Conservation (phyloP, 176 grass and related monocot genomes). For the Carex pumila region DNA sequence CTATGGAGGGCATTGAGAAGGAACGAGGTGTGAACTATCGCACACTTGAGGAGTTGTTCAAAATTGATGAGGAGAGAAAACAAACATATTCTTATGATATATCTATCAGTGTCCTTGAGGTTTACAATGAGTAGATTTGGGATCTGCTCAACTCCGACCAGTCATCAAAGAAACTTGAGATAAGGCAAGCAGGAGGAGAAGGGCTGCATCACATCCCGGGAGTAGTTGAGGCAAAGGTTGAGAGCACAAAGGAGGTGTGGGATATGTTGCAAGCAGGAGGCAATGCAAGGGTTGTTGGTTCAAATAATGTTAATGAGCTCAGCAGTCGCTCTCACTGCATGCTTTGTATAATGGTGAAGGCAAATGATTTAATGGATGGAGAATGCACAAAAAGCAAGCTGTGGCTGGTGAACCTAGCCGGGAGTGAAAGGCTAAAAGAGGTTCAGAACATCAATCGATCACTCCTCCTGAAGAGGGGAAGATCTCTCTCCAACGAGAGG, state of each 20-base stretch:
- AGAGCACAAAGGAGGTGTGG: constrained; percentile 79
- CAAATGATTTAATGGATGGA: constrained; percentile 67
- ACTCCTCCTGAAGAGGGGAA: neutral
- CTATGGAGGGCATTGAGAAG: constrained; percentile 86
- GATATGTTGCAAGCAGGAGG: constrained; percentile 68
- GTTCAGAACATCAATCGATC: constrained; percentile 96
- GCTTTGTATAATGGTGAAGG: constrained; percentile 75
- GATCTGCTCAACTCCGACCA: constrained; percentile 59
- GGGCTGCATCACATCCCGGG: constrained; percentile 83
- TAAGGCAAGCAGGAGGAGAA: constrained; percentile 69
- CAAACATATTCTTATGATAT: constrained; percentile 65
- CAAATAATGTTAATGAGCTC: constrained; percentile 95
- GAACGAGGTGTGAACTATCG: constrained; percentile 93
- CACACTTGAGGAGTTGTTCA: constrained; percentile 82
- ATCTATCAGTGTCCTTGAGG: constrained; percentile 86
- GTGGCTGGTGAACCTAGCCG: constrained; percentile 85
- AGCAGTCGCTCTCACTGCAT: constrained; percentile 99
- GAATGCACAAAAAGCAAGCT: constrained; percentile 92
- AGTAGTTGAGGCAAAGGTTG: constrained; percentile 74
- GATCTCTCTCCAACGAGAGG: no score
- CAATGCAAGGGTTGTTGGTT: constrained; percentile 85
- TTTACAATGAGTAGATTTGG: constrained; percentile 93
- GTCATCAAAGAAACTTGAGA: constrained; percentile 80
- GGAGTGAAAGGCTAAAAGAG: constrained; percentile 63
- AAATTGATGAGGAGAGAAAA: constrained; percentile 78